Percentiles rank a stretch among this genome's conserved stretches.
Evolutionary conservation across 331 rosid genomes (phyloP).

Genomic region (Acacia concinna): DNA sequence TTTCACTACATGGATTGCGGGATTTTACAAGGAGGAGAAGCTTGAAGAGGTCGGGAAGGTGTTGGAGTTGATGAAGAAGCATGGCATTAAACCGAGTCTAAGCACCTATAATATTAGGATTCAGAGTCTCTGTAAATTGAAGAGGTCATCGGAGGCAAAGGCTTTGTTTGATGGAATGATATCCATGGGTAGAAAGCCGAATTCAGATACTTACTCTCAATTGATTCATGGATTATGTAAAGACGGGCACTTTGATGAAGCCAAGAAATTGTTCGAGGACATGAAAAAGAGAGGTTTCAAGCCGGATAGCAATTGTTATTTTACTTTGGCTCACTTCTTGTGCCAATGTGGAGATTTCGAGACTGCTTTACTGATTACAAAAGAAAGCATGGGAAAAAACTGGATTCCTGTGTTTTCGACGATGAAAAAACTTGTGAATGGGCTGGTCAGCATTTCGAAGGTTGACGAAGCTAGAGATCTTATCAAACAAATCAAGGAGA

Average conservation of each 20-base stretch:
- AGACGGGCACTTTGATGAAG: slow-evolving; percentile 75
- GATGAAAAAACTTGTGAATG: slow-evolving; percentile 69
- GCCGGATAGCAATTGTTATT: slow-evolving; percentile 57
- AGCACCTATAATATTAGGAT: slow-evolving; percentile 69
- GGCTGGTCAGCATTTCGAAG: slow-evolving; percentile 59
- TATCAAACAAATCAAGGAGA: slow-evolving; percentile 63
- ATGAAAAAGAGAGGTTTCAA: slow-evolving; percentile 56
- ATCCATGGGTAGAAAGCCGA: slow-evolving; percentile 59
- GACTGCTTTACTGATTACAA: slow-evolving; percentile 41
- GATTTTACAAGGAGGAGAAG: slow-evolving; percentile 66
- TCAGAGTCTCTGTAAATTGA: slow-evolving; percentile 70
- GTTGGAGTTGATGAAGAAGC: slow-evolving; percentile 56
- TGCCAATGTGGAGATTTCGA: slow-evolving; percentile 60
- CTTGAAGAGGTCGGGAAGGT: slow-evolving; percentile 76
- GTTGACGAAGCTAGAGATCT: slow-evolving; percentile 63
- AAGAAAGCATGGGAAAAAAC: slow-evolving; percentile 59
- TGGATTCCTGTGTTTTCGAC: slow-evolving; percentile 69
- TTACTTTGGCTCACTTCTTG: slow-evolving; percentile 50
- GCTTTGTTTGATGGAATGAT: slow-evolving; percentile 73
- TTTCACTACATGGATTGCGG: slow-evolving; percentile 43
- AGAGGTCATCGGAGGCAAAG: slow-evolving; percentile 62
- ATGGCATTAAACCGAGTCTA: slow-evolving; percentile 36
- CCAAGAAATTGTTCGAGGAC: slow-evolving; percentile 50
- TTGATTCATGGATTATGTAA: slow-evolving; percentile 75
- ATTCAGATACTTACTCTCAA: slow-evolving; percentile 48